Evolutionary conservation across 2,329 filamentous ascomycete genomes (phyloP), one percentile per base, ranked within the genome.

Genomic region (Penicillium sp.): DNA sequence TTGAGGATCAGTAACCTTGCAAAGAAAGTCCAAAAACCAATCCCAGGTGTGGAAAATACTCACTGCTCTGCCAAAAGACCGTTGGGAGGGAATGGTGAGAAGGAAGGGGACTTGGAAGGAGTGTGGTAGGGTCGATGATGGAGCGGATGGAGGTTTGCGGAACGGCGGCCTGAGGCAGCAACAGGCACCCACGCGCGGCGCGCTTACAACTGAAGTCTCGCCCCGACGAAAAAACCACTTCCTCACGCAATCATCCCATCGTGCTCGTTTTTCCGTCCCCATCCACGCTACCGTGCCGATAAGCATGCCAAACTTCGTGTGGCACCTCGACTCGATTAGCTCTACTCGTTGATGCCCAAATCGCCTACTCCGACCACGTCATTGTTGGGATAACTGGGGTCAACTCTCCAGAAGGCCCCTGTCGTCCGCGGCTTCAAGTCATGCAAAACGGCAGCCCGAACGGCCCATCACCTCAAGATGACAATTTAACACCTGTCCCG

Each of bases 401-500:
- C 74, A 75, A 66, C 69, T 72, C 69, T 64, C 61, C 57, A 73
- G 66, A 75, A 65, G 73, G 74, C 76, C 76, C 76, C 75, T 76
- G 73, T 76, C 72, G 62, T 74, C 68, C 66, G 70, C 71, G 70
- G 69, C 71, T 71, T 71, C 70, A 73, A 79, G 77, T 78, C 68
- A 79, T 79, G 77, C 77, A 79, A 78, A 78, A 79, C 77, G 76
- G 77, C 69, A 78, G 66, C 66, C 68, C 69, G 58, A 76, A 76
- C 67, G 75, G 74, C 72, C 71, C 69, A 69, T 73, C 71, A 68
- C 71, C 74, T 66, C 71, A 75, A 67, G 70, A 77, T 74, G 74
- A 76, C 69, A 66, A 64, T 65, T 64, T 76, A 69, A 75, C 73
- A 35, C 68, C 71, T 53, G 70, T 73, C 52, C 54, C 65, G 39